These are phyloP conservation scores for Colletotrichum orchidophilum DNA, from an alignment of 2,329 filamentous ascomycete genomes.

Conservation along the genomic window DNA sequence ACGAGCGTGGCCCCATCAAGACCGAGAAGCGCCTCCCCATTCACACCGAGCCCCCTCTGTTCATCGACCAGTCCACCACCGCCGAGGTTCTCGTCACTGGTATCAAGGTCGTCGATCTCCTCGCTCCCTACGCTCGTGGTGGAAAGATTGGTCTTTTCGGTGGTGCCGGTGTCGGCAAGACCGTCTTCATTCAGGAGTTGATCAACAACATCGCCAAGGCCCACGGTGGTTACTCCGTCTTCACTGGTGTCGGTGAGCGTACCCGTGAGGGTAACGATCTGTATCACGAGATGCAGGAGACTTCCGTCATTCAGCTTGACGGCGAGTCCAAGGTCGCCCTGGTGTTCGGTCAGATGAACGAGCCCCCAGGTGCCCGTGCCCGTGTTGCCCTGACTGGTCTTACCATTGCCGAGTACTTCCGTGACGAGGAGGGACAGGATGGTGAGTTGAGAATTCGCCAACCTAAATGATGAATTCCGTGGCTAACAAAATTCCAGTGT, in stretches of 20 bases:
- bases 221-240: conserved; percentile 99
- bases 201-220: conserved; percentile 99
- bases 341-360: conserved; percentile 99
- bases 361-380: conserved; percentile 98
- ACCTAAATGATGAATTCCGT: not conserved
- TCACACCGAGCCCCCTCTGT: conserved; percentile 91
- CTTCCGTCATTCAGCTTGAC: conserved; percentile 98
- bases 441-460: conserved; percentile 58
- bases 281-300: conserved; percentile 99
- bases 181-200: conserved; percentile 99
- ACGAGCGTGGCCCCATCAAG: conserved; percentile 99
- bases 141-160: conserved; percentile 99
- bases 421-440: conserved; percentile 82
- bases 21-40: conserved; percentile 87
- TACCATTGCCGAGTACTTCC: conserved; percentile 86
- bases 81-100: conserved; percentile 98
- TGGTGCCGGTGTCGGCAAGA: conserved; percentile 99
- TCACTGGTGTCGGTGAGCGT: conserved; percentile 99
- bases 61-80: conserved; percentile 94
- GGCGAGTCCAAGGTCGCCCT: conserved; percentile 99
- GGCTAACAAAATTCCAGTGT: conserved; percentile 64
- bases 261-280: conserved; percentile 99
- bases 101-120: conserved; percentile 99
- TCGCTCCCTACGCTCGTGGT: conserved; percentile 99
- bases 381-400: conserved; percentile 97